Evolutionary conservation across 768 basidiomycete genomes (phyloP).

Genomic region (Lactarius trivialis): DNA sequence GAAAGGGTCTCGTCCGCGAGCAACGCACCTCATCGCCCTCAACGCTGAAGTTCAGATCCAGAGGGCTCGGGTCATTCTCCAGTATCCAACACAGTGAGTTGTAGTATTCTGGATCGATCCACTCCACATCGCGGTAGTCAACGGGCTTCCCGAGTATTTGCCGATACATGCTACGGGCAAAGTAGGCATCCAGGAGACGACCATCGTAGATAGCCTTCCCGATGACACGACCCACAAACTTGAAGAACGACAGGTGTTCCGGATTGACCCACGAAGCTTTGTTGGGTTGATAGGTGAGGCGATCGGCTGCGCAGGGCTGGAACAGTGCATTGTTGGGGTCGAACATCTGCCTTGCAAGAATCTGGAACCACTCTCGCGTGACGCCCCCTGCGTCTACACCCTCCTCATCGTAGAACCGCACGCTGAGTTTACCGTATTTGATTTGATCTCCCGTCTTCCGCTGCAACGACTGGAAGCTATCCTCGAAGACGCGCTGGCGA

Average conservation of each 20-base stretch:
- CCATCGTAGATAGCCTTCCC: conserved; percentile 98
- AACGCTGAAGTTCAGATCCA: conserved; percentile 91
- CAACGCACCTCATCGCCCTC: conserved; percentile 85
- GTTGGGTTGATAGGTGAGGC: conserved; percentile 93
- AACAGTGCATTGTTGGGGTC: conserved; percentile 98
- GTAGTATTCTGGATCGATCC: conserved; percentile 98
- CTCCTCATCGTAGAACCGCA: conserved; percentile 95
- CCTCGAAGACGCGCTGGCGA: conserved; percentile 89
- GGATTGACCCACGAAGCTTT: conserved; percentile 91
- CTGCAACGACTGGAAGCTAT: conserved; percentile 90
- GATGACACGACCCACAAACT: conserved; percentile 95
- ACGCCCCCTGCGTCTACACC: conserved; percentile 98
- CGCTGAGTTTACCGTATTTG: conserved; percentile 94
- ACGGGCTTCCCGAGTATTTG: conserved; percentile 92
- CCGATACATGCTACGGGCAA: conserved; percentile 92
- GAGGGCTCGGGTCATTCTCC: conserved; percentile 83
- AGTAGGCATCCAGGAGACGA: conserved; percentile 94
- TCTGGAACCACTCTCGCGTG: conserved; percentile 98
- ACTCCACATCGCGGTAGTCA: conserved; percentile 94
- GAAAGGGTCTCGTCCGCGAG: neutral
- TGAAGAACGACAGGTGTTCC: conserved; percentile 96
- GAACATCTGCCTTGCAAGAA: conserved; percentile 97
- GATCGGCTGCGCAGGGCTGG: conserved; percentile 95
- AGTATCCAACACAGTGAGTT: conserved; percentile 97
- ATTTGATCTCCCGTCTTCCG: conserved; percentile 91